Evolutionary conservation across 225 moss, liverwort and hornwort genomes (phyloP), one percentile per base, ranked within the genome.

Genomic region (Sphagnum tenellum): DNA sequence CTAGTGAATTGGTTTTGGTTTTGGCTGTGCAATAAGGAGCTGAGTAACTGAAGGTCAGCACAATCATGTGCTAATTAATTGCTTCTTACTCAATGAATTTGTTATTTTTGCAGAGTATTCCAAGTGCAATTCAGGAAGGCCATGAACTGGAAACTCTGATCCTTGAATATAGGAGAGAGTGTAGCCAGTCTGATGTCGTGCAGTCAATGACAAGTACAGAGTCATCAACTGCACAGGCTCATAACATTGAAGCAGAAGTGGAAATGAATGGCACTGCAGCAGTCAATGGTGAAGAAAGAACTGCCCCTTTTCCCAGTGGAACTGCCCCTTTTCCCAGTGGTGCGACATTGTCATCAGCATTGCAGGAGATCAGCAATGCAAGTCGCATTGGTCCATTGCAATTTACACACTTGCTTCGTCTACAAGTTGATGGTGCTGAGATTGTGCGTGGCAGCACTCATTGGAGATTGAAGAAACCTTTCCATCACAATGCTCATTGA

Each of bases 131-230:
- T 75, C 63, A 83, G 66, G 91, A 91, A 61, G 78, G 76, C 63
- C 85, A 89, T 62, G 91, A 91, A 66, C 76, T 94, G 71, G 82
- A 81, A 3, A 85, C 77, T 51, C 89, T 91, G 81, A 87, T 75
- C 45, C 54, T 94, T 68, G 94, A 91, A 81, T 94, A 94, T 70
- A 82, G 94, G 69, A 81, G 90, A 62, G 94, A 94, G 72, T 94
- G 94, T 70, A 81, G 89, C 49, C 89, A 91, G 68, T 81, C 85
- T 7, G 87, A 91, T 54, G 77, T 80, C 47, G 91, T 94, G 47
- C 85, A 94, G 69, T 94, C 94, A 13, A 83, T 94, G 87, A 89
- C 91, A 0, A 89, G 86, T 70, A 68, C 82, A 9, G 91, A 89
- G 67, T 66, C 78, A 46, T 73, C 76, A 5, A 70, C 65, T 2